Conservation (phyloP, 2,329 filamentous ascomycete species). For the Nemania diffusa region DNA sequence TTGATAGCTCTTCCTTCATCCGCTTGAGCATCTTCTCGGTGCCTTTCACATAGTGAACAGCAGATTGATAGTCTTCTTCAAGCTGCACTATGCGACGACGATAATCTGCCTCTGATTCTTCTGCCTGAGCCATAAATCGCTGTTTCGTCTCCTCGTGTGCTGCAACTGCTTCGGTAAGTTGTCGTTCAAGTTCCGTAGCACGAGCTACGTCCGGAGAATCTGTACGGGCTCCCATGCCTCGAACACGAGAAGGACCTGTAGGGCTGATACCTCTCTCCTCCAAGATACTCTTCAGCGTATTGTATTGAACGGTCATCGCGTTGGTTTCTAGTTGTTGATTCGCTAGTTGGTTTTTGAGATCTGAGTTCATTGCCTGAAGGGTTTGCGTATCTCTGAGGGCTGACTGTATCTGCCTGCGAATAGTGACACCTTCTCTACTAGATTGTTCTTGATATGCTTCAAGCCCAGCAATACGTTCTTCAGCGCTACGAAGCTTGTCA, state of each 20-base stretch:
- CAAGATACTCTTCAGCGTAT: constrained; percentile 91
- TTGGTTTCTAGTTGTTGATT: constrained; percentile 94
- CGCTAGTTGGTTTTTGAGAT: constrained; percentile 83
- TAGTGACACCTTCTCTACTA: constrained; percentile 88
- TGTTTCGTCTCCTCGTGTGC: constrained; percentile 87
- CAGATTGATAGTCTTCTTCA: constrained; percentile 97
- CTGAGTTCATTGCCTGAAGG: constrained; percentile 82
- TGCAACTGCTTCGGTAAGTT: constrained; percentile 79
- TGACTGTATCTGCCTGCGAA: constrained; percentile 88
- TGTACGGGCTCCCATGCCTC: constrained; percentile 77
- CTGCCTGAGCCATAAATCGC: constrained; percentile 79
- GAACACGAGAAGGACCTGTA: constrained; percentile 75
- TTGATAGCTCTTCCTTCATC: constrained; percentile 95
- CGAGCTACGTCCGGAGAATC: constrained; percentile 83
- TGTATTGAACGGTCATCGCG: constrained; percentile 90
- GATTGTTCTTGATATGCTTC: constrained; percentile 98
- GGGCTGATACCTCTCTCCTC: constrained; percentile 88
- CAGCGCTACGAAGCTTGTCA: constrained; percentile 89
- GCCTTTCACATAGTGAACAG: constrained; percentile 96
- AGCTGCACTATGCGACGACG: constrained; percentile 93
- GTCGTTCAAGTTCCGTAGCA: constrained; percentile 86
- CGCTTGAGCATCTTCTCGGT: constrained; percentile 99
- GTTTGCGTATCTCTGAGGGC: constrained; percentile 84
- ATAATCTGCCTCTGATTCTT: constrained; percentile 89
- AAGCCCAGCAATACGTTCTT: constrained; percentile 95